These are phyloP conservation scores for Chalciporus piperatus DNA, from an alignment of 768 basidiomycete genomes.

Conservation along the genomic window DNA sequence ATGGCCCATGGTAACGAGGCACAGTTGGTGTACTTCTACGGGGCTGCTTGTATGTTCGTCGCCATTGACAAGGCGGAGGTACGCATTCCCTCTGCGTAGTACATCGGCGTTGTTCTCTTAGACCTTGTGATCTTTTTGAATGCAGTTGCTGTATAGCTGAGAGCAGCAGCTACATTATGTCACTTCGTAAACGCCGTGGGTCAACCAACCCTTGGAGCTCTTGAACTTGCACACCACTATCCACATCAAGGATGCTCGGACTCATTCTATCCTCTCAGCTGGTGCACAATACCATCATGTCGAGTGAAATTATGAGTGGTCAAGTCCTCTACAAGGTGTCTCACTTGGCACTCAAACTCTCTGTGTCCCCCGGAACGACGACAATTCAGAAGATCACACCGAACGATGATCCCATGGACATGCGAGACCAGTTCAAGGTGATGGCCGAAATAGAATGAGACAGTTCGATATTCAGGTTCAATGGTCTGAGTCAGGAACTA, in stretches of 20 bases:
- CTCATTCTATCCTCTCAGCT: slow-evolving; percentile 19
- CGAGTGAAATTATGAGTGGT: slow-evolving; percentile 19
- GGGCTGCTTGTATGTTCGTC: slow-evolving; percentile 15
- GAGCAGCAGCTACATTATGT: no score
- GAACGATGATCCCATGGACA: slow-evolving; percentile 14
- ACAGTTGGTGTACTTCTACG: slow-evolving; percentile 8
- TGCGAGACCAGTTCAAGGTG: slow-evolving; percentile 26
- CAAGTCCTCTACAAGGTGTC: slow-evolving; percentile 25
- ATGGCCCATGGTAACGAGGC: slow-evolving; percentile 7
- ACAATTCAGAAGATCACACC: slow-evolving; percentile 20
- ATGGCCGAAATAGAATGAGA: slow-evolving; percentile 35
- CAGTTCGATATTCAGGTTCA: slow-evolving; percentile 29
- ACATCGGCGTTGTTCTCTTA: no score
- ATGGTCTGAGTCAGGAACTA: slow-evolving; percentile 28
- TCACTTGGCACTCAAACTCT: slow-evolving; percentile 9
- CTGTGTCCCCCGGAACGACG: background rate
- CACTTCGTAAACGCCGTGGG: no score
- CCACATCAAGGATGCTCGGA: slow-evolving; percentile 7
- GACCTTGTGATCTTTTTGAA: no score
- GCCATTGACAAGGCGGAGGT: slow-evolving; percentile 1
- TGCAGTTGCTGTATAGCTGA: no score
- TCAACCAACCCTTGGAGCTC: no score
- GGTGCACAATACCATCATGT: slow-evolving; percentile 20
- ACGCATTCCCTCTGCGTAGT: background rate
- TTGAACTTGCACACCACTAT: no score